These are phyloP conservation scores for Cyclocybe aegerita DNA, from an alignment of 768 basidiomycete species.

Conservation along the genomic window DNA sequence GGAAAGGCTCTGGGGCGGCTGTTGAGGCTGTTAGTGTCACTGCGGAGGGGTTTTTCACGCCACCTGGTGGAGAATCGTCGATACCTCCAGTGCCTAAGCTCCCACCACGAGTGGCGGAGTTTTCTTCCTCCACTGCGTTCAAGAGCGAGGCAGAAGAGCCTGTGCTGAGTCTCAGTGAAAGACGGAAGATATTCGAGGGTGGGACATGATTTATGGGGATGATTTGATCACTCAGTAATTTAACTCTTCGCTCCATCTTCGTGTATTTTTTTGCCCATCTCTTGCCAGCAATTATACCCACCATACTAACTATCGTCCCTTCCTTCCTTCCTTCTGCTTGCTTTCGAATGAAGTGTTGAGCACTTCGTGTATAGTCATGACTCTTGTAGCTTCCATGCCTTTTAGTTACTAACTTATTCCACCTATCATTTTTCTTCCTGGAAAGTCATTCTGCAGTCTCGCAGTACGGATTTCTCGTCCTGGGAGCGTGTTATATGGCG, in stretches of 20 bases:
- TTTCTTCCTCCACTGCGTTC: neutral
- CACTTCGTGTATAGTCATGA: neutral
- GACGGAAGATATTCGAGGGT: slow-evolving; percentile 19
- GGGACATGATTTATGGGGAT: slow-evolving; percentile 4
- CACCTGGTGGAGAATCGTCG: slow-evolving; percentile 36
- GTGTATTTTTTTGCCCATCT: slow-evolving; percentile 1
- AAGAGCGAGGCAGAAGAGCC: slow-evolving; percentile 15
- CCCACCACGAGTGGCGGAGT: neutral
- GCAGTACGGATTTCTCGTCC: too few relatives aligned
- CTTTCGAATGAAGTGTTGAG: neutral
- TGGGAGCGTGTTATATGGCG: neutral
- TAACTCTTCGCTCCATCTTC: slow-evolving; percentile 1
- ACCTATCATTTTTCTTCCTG: too few relatives aligned
- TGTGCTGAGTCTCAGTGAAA: slow-evolving; percentile 18
- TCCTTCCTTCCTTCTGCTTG: neutral
- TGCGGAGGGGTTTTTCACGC: slow-evolving; percentile 74
- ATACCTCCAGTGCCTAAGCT: slow-evolving; percentile 30
- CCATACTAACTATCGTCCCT: neutral
- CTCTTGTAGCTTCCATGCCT: neutral
- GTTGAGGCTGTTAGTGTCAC: slow-evolving; percentile 78
- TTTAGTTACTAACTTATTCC: neutral
- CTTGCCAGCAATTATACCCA: too few relatives aligned
- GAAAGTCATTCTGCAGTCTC: too few relatives aligned
- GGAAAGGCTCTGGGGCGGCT: slow-evolving; percentile 67
- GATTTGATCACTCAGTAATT: slow-evolving; percentile 1